phyloP scores from a whole-genome alignment of 495 filamentous ascomycete genomes.

The Xylaria longipes region DNA sequence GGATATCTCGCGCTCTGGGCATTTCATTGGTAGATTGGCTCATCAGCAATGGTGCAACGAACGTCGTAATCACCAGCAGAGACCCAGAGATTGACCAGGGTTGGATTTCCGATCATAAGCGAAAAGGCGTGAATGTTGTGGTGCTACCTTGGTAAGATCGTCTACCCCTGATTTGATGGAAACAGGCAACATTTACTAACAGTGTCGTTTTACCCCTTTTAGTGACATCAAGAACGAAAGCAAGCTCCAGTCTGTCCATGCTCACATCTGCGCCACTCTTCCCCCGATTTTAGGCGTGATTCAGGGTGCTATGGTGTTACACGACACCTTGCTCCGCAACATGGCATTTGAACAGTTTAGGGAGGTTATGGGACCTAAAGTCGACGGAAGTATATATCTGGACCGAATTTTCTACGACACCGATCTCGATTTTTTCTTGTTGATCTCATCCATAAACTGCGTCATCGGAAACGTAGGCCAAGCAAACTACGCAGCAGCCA shows the following conservation, averaged over 20 bases:
- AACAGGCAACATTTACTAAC: conserved; percentile 10
- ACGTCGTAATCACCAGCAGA: conserved; percentile 53
- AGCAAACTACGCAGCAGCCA: conserved; percentile 58
- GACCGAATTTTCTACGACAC: conserved; percentile 45
- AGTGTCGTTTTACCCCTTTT: neutral
- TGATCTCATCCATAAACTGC: conserved; percentile 42
- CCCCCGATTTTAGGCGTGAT: conserved; percentile 50
- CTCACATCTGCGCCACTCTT: conserved; percentile 22
- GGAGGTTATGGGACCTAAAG: conserved; percentile 43
- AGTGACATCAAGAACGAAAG: conserved; percentile 31
- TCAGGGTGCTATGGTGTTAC: conserved; percentile 53
- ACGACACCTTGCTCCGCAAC: conserved; percentile 39
- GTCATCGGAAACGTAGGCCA: conserved; percentile 52
- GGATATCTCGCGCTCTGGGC: conserved; percentile 51
- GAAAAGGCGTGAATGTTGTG: conserved; percentile 14
- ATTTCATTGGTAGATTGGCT: conserved; percentile 55
- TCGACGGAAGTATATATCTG: conserved; percentile 39
- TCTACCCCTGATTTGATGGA: neutral
- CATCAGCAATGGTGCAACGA: conserved; percentile 47
- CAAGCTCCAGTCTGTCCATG: neutral
- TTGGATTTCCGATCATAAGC: conserved; percentile 43
- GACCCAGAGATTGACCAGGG: conserved; percentile 45
- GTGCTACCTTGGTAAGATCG: conserved; percentile 24
- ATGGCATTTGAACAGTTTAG: conserved; percentile 41
- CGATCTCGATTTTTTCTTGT: conserved; percentile 53